phyloP scores from a whole-genome alignment of 2,329 filamentous ascomycete genomes.

The Talaromyces marneffei region DNA sequence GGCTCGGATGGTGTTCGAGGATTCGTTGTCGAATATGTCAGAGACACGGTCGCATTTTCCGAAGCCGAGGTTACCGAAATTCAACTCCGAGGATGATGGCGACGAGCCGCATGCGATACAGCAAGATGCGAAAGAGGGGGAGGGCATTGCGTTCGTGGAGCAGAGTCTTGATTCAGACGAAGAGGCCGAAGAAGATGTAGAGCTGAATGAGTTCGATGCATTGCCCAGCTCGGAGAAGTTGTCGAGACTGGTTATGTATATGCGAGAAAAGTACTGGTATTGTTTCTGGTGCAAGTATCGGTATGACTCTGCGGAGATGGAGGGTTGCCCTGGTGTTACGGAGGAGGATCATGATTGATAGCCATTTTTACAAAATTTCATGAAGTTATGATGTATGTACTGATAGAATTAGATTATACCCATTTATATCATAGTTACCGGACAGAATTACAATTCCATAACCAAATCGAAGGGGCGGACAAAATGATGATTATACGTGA shows the following conservation, averaged over 20 bases:
- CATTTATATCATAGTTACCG: background rate
- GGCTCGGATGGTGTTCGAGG: conserved; percentile 29
- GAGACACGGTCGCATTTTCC: conserved; percentile 31
- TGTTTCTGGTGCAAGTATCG: conserved; percentile 94
- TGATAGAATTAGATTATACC: conserved; percentile 1
- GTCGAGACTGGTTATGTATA: conserved; percentile 57
- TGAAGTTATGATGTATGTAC: background rate
- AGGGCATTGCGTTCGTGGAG: conserved; percentile 37
- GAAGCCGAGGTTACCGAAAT: conserved; percentile 52
- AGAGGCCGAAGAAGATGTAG: conserved; percentile 66
- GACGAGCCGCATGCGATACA: conserved; percentile 49
- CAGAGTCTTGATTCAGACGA: conserved; percentile 63
- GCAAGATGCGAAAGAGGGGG: conserved; percentile 52
- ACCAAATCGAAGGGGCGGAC: no score
- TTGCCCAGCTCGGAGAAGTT: conserved; percentile 63
- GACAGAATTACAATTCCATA: background rate
- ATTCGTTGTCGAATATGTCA: conserved; percentile 19
- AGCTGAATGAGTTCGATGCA: conserved; percentile 73
- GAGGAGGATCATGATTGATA: conserved; percentile 71
- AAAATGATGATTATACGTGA: background rate
- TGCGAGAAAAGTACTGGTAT: conserved; percentile 69
- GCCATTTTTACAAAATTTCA: background rate
- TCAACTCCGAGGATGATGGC: background rate
- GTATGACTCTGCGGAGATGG: conserved; percentile 67
- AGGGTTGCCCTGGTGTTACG: conserved; percentile 78